Evolutionary conservation across 1,139 yeast genomes (phyloP).

Genomic region (Blastobotrys malaysiensis): DNA sequence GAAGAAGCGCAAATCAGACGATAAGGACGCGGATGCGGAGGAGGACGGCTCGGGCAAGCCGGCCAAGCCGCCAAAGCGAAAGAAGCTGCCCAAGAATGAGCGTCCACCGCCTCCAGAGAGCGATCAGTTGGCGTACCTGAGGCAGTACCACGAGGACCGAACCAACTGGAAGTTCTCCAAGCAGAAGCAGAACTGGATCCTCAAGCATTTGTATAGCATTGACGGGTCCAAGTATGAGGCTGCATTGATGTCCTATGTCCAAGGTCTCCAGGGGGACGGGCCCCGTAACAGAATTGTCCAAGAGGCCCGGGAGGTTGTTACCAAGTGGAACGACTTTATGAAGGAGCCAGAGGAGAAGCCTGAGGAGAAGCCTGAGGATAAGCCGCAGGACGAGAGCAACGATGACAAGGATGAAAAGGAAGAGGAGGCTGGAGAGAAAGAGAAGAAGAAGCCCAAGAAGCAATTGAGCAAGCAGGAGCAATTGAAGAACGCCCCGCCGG

Average conservation of each 20-base stretch:
- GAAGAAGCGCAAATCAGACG: constrained; percentile 24
- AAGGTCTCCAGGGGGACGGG: constrained; percentile 65
- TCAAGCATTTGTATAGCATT: constrained; percentile 52
- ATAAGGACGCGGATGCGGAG: constrained; percentile 45
- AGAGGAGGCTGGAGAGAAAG: constrained; percentile 10
- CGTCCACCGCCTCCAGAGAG: constrained; percentile 72
- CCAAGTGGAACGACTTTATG: constrained; percentile 54
- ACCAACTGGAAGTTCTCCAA: constrained; percentile 86
- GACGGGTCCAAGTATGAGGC: constrained; percentile 56
- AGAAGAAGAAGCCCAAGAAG: constrained; percentile 11
- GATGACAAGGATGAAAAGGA: constrained; percentile 32
- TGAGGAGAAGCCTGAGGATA: constrained; percentile 23
- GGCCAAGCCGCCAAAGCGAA: constrained; percentile 62
- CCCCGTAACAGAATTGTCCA: constrained; percentile 53
- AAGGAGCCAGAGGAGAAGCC: constrained; percentile 22
- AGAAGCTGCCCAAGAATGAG: constrained; percentile 68
- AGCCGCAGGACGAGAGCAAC: constrained; percentile 33
- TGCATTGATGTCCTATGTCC: constrained; percentile 53
- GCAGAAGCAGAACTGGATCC: constrained; percentile 89
- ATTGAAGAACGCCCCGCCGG: constrained; percentile 22
- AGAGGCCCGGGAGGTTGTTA: constrained; percentile 45
- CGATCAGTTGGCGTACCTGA: constrained; percentile 73
- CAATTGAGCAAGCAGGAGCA: constrained; percentile 7
- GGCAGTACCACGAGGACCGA: constrained; percentile 56
- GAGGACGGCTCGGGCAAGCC: constrained; percentile 25